Evolutionary conservation across 2,329 filamentous ascomycete species (phyloP).

Genomic region (Penicillium sp.): DNA sequence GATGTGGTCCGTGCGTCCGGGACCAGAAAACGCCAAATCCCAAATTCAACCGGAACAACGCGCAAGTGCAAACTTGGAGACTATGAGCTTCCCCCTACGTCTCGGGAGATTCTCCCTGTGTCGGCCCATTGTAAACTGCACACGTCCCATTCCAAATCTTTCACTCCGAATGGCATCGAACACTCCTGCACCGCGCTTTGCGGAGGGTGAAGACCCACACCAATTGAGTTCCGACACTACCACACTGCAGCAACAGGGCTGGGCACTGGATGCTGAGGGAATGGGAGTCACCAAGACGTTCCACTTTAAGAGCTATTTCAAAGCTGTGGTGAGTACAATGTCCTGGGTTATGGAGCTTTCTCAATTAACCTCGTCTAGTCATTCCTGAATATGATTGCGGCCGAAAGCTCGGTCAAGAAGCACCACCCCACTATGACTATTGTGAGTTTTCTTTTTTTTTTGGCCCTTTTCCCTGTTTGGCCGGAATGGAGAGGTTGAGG

Average conservation of each 20-base stretch:
- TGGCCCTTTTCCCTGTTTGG: background rate
- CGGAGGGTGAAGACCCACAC: conserved; percentile 30
- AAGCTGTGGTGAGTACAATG: conserved; percentile 33
- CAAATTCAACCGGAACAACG: background rate
- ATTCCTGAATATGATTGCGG: conserved; percentile 39
- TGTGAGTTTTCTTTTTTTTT: conserved; percentile 24
- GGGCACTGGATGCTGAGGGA: conserved; percentile 35
- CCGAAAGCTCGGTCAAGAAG: conserved; percentile 38
- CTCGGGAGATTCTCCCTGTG: conserved; percentile 1
- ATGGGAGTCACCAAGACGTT: conserved; percentile 40
- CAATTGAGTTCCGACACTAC: conserved; percentile 26
- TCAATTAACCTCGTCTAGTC: conserved; percentile 22
- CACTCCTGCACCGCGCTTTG: conserved; percentile 25
- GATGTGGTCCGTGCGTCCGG: background rate
- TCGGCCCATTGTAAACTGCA: too few species aligned
- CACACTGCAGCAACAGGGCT: conserved; percentile 30
- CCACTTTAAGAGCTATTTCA: conserved; percentile 42
- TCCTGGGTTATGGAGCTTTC: background rate
- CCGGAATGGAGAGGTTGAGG: background rate
- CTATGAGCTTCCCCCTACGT: conserved; percentile 10
- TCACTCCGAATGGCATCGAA: conserved; percentile 20
- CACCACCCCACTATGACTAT: conserved; percentile 43
- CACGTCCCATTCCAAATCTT: background rate
- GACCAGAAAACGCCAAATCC: background rate
- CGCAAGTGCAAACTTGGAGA: background rate